Evolutionary conservation across 176 grass and related monocot genomes (phyloP), one percentile per base, ranked within the genome.

Genomic region (Carex parvula): DNA sequence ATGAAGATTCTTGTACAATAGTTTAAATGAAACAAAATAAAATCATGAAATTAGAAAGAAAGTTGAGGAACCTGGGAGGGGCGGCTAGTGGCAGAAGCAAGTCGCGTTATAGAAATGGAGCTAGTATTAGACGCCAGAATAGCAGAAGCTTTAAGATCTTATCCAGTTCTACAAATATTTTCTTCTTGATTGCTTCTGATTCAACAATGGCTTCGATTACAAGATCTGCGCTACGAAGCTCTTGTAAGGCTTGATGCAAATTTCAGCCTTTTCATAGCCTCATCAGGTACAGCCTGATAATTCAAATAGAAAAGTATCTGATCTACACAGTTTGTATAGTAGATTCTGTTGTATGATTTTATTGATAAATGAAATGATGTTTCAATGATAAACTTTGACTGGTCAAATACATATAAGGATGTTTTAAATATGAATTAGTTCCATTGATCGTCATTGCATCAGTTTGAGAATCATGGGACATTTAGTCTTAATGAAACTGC

Each of bases 91-190:
- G 89, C 85, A 83, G 91, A 93, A 84, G 93, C 96, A 60, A 99
- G 87, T 50, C 88, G 85, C 54, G 91, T 95, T 89, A 95, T 85
- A 1, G 96, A 99, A 83, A 99, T 99, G 52, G 91, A 99, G 82
- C 91, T 95, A 20, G 96, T 95, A 86, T 98, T 93, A 13, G 93
- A 95, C 8, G 93, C 96, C 62, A 98, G 88, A 86, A 98, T 92
- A 8, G 92, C 84, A 33, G 95, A 98, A 84, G 55, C 83, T 95
- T 98, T 5, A 89, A 88, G 75, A 93, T 87, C 59, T 85, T 86
- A 79, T 93, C 93, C 52, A 95, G 86, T 85, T 93, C 80, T 68
- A 81, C 60, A 55, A 98, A 95, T 80, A 98, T 72, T 89, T 92
- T 94, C 84, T 91, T 98, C 89, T 98, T 98, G 82, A 90, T 62